Conservation (phyloP, 192 early-diverging fungal species). For the Backusella tarrabulga region DNA sequence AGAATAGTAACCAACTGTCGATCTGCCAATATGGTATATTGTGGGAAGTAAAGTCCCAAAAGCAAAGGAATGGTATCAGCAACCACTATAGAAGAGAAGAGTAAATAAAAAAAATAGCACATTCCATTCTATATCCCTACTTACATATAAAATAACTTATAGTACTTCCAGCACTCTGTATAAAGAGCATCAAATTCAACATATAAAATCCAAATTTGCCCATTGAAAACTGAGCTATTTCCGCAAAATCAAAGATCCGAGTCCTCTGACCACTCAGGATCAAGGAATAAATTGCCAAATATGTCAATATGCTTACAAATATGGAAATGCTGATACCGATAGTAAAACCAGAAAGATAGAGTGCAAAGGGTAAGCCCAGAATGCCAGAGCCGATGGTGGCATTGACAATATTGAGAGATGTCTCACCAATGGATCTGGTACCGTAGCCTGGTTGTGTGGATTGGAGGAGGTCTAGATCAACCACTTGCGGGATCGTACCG, state of each 20-base stretch:
- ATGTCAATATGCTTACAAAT: slow-evolving; percentile 45
- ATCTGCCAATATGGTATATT: slow-evolving; percentile 22
- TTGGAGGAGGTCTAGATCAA: slow-evolving; percentile 23
- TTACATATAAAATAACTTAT: slow-evolving; percentile 61
- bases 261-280: slow-evolving; percentile 49
- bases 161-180: slow-evolving; percentile 59
- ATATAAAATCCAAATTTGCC: slow-evolving; percentile 52
- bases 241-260: slow-evolving; percentile 53
- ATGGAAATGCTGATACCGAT: slow-evolving; percentile 49
- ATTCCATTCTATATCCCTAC: neutral
- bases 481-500: neutral
- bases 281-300: slow-evolving; percentile 51
- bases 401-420: slow-evolving; percentile 65
- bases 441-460: slow-evolving; percentile 37
- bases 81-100: slow-evolving; percentile 29
- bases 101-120: neutral
- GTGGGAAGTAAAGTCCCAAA: slow-evolving; percentile 29
- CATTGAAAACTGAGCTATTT: slow-evolving; percentile 47
- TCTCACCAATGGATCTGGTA: slow-evolving; percentile 29
- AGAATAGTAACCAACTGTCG: slow-evolving; percentile 41
- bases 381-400: slow-evolving; percentile 69
- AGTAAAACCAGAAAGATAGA: slow-evolving; percentile 61
- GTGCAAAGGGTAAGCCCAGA: slow-evolving; percentile 63
- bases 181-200: slow-evolving; percentile 52
- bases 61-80: slow-evolving; percentile 50